Percentiles rank a stretch among this genome's conserved stretches.
phyloP scores from a whole-genome alignment of 805 yeast species.

The Candida sanyiensis region DNA sequence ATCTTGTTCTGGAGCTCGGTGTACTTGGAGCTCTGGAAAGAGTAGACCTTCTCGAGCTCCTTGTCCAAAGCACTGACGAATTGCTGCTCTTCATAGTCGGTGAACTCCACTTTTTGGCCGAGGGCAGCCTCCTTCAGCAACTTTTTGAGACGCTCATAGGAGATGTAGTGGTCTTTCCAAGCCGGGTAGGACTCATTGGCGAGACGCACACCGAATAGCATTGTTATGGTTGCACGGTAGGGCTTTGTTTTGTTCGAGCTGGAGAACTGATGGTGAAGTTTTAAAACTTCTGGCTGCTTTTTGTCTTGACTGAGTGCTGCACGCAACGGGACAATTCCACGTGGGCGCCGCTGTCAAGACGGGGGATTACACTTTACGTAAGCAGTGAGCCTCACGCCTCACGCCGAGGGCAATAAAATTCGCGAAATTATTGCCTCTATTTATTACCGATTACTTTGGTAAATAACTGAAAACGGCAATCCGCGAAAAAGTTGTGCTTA shows the following conservation, averaged over 20 bases:
- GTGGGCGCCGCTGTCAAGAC: no score
- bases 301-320: no score
- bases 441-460: no score
- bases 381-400: no score
- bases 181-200: slow-evolving; percentile 80
- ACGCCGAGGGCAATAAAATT: no score
- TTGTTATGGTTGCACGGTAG: slow-evolving; percentile 22
- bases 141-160: slow-evolving; percentile 60
- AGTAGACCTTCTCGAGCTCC: slow-evolving; percentile 71
- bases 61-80: slow-evolving; percentile 64
- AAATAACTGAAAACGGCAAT: no score
- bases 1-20: slow-evolving; percentile 61
- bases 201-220: slow-evolving; percentile 85
- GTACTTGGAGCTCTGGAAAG: slow-evolving; percentile 65
- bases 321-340: no score
- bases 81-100: slow-evolving; percentile 63
- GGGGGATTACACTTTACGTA: no score
- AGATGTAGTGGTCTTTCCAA: slow-evolving; percentile 73
- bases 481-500: no score
- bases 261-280: not conserved
- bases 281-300: slow-evolving; percentile 2
- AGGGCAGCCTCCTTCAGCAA: slow-evolving; percentile 63
- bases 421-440: no score
- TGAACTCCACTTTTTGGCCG: slow-evolving; percentile 41
- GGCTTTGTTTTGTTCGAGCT: no score